Percentiles rank a stretch among this genome's conserved stretches.
These are phyloP conservation scores for Aphanomyces astaci DNA, from an alignment of 352 stramenopile species.

Conservation along the genomic window DNA sequence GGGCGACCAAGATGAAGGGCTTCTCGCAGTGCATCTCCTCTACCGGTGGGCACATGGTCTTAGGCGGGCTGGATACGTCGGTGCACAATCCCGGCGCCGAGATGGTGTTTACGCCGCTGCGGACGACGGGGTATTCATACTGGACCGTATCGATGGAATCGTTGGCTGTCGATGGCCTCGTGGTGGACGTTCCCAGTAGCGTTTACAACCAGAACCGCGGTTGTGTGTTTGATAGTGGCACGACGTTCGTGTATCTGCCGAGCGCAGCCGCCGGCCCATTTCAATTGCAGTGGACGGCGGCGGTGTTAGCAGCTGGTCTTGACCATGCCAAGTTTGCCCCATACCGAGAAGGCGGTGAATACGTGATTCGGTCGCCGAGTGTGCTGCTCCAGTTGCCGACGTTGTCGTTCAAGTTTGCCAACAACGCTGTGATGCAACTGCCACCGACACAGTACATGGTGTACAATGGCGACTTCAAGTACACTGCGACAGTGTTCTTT, in stretches of 20 bases:
- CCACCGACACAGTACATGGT: slow-evolving; percentile 44
- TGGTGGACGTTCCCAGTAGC: slow-evolving; percentile 30
- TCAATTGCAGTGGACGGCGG: slow-evolving; percentile 38
- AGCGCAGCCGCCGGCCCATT: slow-evolving; percentile 33
- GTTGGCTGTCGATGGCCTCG: slow-evolving; percentile 34
- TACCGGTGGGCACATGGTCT: slow-evolving; percentile 84
- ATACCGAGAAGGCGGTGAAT: slow-evolving; percentile 23
- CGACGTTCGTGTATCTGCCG: slow-evolving; percentile 72
- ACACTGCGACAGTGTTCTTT: slow-evolving; percentile 67
- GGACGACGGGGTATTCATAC: slow-evolving; percentile 66
- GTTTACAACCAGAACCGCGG: slow-evolving; percentile 58
- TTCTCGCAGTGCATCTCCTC: slow-evolving; percentile 92
- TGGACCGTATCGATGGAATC: slow-evolving; percentile 61
- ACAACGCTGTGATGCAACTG: slow-evolving; percentile 50
- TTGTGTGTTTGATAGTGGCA: slow-evolving; percentile 72
- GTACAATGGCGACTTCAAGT: slow-evolving; percentile 29
- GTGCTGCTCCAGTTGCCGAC: slow-evolving; percentile 35
- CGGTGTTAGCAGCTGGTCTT: slow-evolving; percentile 32
- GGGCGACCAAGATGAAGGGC: slow-evolving; percentile 72
- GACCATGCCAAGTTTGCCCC: neutral
- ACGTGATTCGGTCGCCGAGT: slow-evolving; percentile 28
- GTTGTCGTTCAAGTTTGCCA: slow-evolving; percentile 66
- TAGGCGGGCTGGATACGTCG: slow-evolving; percentile 82
- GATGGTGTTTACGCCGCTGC: slow-evolving; percentile 84
- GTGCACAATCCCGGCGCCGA: slow-evolving; percentile 51